Evolutionary conservation across 495 filamentous ascomycete species (phyloP).

Genomic region (Cercophora scortea): DNA sequence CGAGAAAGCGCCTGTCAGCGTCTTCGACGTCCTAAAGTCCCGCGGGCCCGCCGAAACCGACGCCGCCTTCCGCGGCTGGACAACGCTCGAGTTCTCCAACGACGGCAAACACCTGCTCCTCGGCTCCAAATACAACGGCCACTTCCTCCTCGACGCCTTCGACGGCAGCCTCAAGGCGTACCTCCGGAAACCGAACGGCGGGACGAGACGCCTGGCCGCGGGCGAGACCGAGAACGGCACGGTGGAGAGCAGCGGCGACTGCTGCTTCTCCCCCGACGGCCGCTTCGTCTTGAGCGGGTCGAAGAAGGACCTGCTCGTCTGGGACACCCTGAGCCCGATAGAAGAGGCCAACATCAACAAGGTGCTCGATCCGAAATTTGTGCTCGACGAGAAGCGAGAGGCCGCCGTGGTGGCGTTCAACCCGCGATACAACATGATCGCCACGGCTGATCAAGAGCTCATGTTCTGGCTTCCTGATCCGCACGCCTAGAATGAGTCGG

Average conservation of each 20-base stretch:
- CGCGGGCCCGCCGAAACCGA: slow-evolving; percentile 24
- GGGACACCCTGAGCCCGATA: slow-evolving; percentile 55
- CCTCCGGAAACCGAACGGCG: slow-evolving; percentile 36
- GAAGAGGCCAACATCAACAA: slow-evolving; percentile 45
- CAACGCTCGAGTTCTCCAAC: slow-evolving; percentile 84
- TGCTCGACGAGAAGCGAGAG: slow-evolving; percentile 57
- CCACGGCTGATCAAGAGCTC: slow-evolving; percentile 78
- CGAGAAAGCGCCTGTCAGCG: slow-evolving; percentile 80
- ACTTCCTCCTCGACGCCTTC: slow-evolving; percentile 88
- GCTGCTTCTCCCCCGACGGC: slow-evolving; percentile 82
- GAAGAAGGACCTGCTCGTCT: slow-evolving; percentile 65
- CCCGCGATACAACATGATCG: slow-evolving; percentile 82
- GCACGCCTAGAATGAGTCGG: slow-evolving; percentile 29
- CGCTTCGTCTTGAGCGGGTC: slow-evolving; percentile 76
- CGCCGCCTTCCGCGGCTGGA: slow-evolving; percentile 57
- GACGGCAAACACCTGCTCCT: slow-evolving; percentile 83
- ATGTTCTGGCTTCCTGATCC: slow-evolving; percentile 85
- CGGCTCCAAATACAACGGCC: slow-evolving; percentile 69
- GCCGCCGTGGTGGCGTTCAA: slow-evolving; percentile 78
- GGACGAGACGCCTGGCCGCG: slow-evolving; percentile 37
- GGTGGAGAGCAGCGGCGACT: slow-evolving; percentile 59
- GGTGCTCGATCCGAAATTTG: slow-evolving; percentile 54
- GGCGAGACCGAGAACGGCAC: slow-evolving; percentile 33
- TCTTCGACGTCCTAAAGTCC: slow-evolving; percentile 63
- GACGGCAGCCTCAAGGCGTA: slow-evolving; percentile 65